phyloP scores from a whole-genome alignment of 73 alveolate species.

The Symbiodinium natans region DNA sequence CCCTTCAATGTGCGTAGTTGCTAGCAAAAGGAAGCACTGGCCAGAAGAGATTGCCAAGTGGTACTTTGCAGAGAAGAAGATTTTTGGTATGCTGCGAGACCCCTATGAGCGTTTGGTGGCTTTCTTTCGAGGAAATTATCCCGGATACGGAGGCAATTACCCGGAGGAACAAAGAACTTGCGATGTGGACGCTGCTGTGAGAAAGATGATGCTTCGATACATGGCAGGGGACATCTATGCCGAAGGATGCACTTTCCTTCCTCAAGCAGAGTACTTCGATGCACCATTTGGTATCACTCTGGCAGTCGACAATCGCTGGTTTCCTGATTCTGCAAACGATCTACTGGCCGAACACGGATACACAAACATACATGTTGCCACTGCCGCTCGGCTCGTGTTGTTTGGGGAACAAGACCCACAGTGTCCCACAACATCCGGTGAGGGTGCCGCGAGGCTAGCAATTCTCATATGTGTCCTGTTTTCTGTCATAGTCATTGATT shows the following conservation, averaged over 20 bases:
- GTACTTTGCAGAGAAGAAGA: neutral
- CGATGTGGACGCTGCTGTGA: constrained; percentile 54
- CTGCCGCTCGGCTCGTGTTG: too few species aligned
- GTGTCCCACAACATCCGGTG: too few species aligned
- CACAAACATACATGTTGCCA: neutral
- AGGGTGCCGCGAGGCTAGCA: too few species aligned
- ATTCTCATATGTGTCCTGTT: too few species aligned
- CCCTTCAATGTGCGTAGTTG: too few species aligned
- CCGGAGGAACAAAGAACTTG: neutral
- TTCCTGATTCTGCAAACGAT: constrained; percentile 20
- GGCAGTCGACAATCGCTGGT: constrained; percentile 55
- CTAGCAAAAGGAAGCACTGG: too few species aligned
- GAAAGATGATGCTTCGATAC: constrained; percentile 8
- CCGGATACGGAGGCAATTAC: constrained; percentile 20
- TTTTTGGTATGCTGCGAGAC: constrained; percentile 54
- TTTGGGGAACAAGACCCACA: too few species aligned
- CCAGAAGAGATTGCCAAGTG: constrained; percentile 35
- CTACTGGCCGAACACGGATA: constrained; percentile 31
- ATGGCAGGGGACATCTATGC: constrained; percentile 12
- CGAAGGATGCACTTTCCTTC: constrained; percentile 44
- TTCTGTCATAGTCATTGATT: too few species aligned
- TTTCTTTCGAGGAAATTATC: constrained; percentile 5
- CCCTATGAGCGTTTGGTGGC: constrained; percentile 90
- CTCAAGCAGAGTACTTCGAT: constrained; percentile 78
- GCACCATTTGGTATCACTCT: constrained; percentile 15